Conservation (phyloP, 352 stramenopile species). For the Blastocystis hominis region DNA sequence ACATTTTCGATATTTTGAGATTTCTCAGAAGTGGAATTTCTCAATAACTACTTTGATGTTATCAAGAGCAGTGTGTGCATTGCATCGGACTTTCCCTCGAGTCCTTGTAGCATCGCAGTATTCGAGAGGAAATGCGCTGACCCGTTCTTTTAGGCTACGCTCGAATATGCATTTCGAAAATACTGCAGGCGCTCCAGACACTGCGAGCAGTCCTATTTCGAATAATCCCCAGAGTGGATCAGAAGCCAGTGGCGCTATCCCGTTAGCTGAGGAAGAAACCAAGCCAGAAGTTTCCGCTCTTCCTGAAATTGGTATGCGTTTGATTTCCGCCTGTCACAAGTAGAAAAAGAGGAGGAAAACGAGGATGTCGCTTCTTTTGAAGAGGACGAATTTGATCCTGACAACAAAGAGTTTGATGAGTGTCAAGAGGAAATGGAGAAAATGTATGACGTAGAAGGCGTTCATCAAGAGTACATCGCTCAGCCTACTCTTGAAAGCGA, state of each 20-base stretch:
- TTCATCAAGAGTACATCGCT: neutral
- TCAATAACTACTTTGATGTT: neutral
- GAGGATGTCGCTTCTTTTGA: neutral
- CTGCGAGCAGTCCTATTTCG: too few relatives aligned
- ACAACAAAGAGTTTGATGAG: neutral
- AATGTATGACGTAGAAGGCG: neutral
- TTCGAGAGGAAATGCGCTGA: neutral
- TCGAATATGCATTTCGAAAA: neutral
- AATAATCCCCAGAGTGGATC: neutral
- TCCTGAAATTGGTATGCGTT: neutral
- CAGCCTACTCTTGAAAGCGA: neutral
- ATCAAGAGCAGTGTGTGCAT: neutral
- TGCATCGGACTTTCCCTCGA: neutral
- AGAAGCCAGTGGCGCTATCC: neutral
- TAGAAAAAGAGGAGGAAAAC: neutral
- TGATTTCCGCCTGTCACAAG: neutral
- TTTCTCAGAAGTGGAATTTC: neutral
- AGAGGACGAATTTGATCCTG: neutral
- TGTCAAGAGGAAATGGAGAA: neutral
- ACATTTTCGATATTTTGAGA: neutral
- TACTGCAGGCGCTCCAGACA: neutral
- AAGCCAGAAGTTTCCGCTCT: neutral
- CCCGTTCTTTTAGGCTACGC: neutral
- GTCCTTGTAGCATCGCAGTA: neutral
- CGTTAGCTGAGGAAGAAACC: neutral